phyloP scores from a whole-genome alignment of 345 rosid species.

The Durio zibethinus region DNA sequence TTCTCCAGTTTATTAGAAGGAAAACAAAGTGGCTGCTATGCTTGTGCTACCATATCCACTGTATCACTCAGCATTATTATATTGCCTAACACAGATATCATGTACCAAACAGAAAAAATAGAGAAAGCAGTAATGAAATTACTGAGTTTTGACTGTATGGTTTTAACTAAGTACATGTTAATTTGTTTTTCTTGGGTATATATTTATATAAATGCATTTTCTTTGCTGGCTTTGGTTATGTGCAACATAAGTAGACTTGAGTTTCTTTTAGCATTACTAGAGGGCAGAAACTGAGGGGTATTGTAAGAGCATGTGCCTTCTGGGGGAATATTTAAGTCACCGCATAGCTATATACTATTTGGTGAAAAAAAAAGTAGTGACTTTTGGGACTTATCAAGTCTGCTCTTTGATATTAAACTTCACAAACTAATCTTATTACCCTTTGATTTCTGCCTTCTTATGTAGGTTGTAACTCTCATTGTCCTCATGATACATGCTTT shows the following conservation, averaged over 20 bases:
- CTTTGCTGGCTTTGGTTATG: too few species aligned
- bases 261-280: too few species aligned
- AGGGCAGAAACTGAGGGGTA: too few species aligned
- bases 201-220: neutral
- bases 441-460: constrained; percentile 15
- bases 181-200: neutral
- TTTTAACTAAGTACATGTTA: neutral
- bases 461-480: constrained; percentile 59
- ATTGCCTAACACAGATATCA: neutral
- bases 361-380: neutral
- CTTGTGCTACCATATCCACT: neutral
- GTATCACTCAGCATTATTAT: neutral
- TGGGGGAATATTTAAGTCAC: neutral
- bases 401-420: neutral
- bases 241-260: too few species aligned
- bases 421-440: neutral
- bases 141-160: neutral
- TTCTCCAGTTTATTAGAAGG: neutral
- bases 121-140: neutral
- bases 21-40: neutral
- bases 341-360: neutral
- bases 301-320: neutral
- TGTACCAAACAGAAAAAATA: neutral
- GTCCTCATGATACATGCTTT: constrained; percentile 60
- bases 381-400: neutral